phyloP scores from a whole-genome alignment of 108 stramenopile genomes.

The Nitzschia inconspicua region DNA sequence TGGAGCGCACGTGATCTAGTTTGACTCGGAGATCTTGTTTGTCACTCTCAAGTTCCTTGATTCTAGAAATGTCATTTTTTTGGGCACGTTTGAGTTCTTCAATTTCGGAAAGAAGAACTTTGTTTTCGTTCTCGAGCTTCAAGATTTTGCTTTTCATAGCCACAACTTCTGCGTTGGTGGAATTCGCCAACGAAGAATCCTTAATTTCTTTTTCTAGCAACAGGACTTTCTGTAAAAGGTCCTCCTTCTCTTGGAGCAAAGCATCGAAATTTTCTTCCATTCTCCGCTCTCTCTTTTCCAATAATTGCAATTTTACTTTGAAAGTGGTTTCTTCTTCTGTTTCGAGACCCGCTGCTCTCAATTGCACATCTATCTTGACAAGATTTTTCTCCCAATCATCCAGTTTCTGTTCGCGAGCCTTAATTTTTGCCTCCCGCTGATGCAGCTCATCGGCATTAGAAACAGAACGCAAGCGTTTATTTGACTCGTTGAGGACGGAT shows the following conservation, averaged over 20 bases:
- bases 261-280: too few relatives aligned
- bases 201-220: slow-evolving; percentile 3
- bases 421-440: slow-evolving; percentile 1
- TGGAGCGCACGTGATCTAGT: slow-evolving; percentile 9
- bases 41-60: slow-evolving; percentile 7
- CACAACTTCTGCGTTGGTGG: too few relatives aligned
- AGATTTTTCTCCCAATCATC: slow-evolving; percentile 12
- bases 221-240: neutral
- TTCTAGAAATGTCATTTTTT: neutral
- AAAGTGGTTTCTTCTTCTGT: neutral
- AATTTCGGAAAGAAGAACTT: too few relatives aligned
- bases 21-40: slow-evolving; percentile 14
- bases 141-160: slow-evolving; percentile 11
- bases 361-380: slow-evolving; percentile 1
- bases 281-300: too few relatives aligned
- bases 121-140: slow-evolving; percentile 6
- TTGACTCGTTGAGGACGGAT: neutral
- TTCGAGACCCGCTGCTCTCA: neutral
- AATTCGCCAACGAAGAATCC: too few relatives aligned
- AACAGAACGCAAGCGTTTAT: neutral
- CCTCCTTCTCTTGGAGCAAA: neutral
- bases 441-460: neutral
- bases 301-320: too few relatives aligned
- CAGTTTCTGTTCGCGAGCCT: slow-evolving; percentile 8
- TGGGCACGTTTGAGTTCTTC: neutral